Base-by-base conservation (phyloP, 1,284 basidiomycete genomes). In the Thelephora terrestris region DNA sequence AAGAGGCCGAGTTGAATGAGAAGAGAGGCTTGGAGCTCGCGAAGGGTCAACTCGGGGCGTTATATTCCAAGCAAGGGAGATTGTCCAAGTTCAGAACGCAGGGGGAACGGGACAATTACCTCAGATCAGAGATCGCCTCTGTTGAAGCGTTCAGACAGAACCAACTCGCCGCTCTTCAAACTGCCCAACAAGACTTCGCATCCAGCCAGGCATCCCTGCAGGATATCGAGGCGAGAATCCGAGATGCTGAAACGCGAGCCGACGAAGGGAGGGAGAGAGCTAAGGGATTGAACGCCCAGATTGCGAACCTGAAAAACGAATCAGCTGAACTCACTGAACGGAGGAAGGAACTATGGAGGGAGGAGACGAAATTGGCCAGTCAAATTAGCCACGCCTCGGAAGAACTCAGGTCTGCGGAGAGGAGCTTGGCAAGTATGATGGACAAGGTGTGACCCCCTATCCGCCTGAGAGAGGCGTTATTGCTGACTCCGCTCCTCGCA, bases 261-360 rank as follows among this genome's bases (percentile, higher is more conserved):
- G 85, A 91, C 50, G 85, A 88, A 53, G 86, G 89, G 37, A 80
- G 85, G 58, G 71, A 73, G 40, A 74, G 81, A 53, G 71, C 86
- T 43, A 76, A 75, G 53, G 78, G 85, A 45, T 73, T 91, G 35
- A 70, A 74, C 23, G 84, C 86, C 44, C 76, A 85, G 52, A 72
- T 88, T 39, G 68, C 73, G 1, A 64, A 66, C 50, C 66, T 91
- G 50, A 90, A 82, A 64, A 84, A 86, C 50, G 71, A 87, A 57
- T 78, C 88, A 52, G 75, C 75, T 34, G 83, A 80, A 52, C 69
- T 89, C 58, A 76, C 70, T 40, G 93, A 97, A 66, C 76, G 78
- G 67, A 71, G 88, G 59, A 98, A 95, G 74, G 91, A 94, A 51
- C 66, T 94, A 23, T 98, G 96, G 95, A 79, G 94, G 58, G 91